These are phyloP conservation scores for Inga leiocalycina DNA, from an alignment of 306 rosid genomes.

Conservation along the genomic window DNA sequence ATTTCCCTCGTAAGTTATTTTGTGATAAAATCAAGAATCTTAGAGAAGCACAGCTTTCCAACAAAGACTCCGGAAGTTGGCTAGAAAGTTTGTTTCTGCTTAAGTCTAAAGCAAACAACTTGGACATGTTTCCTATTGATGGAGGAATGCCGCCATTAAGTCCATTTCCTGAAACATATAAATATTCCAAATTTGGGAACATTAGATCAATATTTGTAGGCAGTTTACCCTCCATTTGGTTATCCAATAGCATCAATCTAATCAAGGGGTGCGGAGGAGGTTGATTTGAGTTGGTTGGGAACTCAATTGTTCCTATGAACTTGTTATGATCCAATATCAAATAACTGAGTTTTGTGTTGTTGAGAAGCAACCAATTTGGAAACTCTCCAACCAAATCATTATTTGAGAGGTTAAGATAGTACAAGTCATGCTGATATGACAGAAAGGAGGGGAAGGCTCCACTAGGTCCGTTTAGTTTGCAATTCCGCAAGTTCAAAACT, in stretches of 20 bases:
- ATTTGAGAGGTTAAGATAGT: background rate
- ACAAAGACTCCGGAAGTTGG: background rate
- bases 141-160: background rate
- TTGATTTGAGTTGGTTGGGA: background rate
- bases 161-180: background rate
- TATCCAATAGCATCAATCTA: background rate
- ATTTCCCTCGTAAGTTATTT: background rate
- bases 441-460: background rate
- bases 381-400: background rate
- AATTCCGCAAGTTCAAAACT: background rate
- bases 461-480: background rate
- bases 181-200: background rate
- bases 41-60: background rate
- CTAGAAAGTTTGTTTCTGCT: background rate
- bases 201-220: background rate
- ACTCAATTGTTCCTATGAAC: background rate
- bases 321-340: background rate
- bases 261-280: background rate
- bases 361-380: background rate
- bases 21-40: background rate
- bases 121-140: background rate
- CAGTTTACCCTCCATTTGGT: background rate
- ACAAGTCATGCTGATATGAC: background rate
- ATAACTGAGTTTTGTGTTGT: background rate
- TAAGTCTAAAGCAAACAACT: background rate